Conservation (phyloP, 495 filamentous ascomycete genomes). For the Baudoinia panamericana region DNA sequence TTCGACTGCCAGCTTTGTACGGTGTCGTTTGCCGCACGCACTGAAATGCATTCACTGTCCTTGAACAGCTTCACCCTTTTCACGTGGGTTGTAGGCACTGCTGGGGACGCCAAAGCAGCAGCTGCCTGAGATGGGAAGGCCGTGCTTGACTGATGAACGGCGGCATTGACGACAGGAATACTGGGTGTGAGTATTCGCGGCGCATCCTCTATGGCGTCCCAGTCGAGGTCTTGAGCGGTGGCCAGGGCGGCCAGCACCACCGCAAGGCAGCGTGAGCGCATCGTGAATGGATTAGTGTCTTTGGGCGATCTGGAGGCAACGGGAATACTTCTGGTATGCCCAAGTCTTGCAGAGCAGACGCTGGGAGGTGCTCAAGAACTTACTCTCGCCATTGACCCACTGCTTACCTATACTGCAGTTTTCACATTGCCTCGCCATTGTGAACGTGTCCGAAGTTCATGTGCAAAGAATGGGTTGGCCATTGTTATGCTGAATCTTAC, state of each 20-base stretch:
- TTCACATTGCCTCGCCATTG: too few relatives aligned
- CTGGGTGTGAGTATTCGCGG: constrained; percentile 3
- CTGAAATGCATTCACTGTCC: background rate
- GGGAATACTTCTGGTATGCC: too few relatives aligned
- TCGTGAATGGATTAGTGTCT: too few relatives aligned
- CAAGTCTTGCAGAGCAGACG: too few relatives aligned
- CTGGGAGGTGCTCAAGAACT: too few relatives aligned
- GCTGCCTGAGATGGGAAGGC: background rate
- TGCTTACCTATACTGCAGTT: too few relatives aligned
- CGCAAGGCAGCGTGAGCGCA: constrained; percentile 4
- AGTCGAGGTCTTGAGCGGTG: constrained; percentile 9
- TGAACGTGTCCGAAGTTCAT: too few relatives aligned
- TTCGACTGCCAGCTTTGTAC: background rate
- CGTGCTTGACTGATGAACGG: constrained; percentile 4
- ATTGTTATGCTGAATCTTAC: too few relatives aligned
- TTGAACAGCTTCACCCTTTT: constrained; percentile 1
- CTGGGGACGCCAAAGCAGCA: constrained; percentile 2
- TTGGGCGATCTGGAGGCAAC: too few relatives aligned
- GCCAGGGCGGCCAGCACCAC: constrained; percentile 1
- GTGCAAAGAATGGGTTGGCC: too few relatives aligned
- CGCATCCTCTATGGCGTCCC: background rate
- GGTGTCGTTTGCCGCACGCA: background rate
- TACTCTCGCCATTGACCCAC: too few relatives aligned
- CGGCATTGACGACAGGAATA: constrained; percentile 1
- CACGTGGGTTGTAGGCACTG: background rate